These are phyloP conservation scores for Ogataea allantospora DNA, from an alignment of 805 yeast species.

Conservation along the genomic window DNA sequence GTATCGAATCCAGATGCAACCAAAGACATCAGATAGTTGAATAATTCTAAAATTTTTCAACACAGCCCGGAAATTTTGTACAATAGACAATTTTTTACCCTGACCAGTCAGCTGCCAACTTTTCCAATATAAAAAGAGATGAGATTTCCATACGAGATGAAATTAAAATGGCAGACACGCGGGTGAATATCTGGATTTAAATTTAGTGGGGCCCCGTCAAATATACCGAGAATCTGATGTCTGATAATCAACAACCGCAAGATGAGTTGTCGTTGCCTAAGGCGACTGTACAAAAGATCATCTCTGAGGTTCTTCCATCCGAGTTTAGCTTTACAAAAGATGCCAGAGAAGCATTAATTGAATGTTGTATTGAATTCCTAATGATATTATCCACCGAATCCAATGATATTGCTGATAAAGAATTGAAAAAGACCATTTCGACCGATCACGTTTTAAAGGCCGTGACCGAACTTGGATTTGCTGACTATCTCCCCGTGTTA, in stretches of 20 bases:
- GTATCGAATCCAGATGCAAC: constrained; percentile 58
- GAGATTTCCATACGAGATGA: constrained; percentile 4
- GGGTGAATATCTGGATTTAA: constrained; percentile 4
- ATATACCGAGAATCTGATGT: constrained; percentile 12
- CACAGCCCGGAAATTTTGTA: constrained; percentile 11
- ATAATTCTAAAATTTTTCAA: constrained; percentile 16
- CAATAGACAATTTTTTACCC: constrained; percentile 1
- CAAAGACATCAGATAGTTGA: constrained; percentile 13
- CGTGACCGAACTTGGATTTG: constrained; percentile 80
- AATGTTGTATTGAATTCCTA: constrained; percentile 92
- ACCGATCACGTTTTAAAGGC: constrained; percentile 95
- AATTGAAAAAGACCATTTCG: constrained; percentile 93
- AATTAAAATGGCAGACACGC: constrained; percentile 13
- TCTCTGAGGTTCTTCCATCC: constrained; percentile 84
- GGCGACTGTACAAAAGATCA: constrained; percentile 95
- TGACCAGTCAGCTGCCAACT: neutral
- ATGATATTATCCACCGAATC: constrained; percentile 93
- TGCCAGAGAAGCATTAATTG: constrained; percentile 91
- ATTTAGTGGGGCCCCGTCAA: constrained; percentile 1
- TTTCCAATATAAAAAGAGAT: constrained; percentile 5
- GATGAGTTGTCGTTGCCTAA: constrained; percentile 40
- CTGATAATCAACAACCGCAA: constrained; percentile 23
- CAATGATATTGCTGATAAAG: constrained; percentile 94
- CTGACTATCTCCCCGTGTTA: constrained; percentile 77
- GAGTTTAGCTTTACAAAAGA: constrained; percentile 88